Conservation (phyloP, 192 early-diverging fungal genomes). For the Coemansia sp. region DNA sequence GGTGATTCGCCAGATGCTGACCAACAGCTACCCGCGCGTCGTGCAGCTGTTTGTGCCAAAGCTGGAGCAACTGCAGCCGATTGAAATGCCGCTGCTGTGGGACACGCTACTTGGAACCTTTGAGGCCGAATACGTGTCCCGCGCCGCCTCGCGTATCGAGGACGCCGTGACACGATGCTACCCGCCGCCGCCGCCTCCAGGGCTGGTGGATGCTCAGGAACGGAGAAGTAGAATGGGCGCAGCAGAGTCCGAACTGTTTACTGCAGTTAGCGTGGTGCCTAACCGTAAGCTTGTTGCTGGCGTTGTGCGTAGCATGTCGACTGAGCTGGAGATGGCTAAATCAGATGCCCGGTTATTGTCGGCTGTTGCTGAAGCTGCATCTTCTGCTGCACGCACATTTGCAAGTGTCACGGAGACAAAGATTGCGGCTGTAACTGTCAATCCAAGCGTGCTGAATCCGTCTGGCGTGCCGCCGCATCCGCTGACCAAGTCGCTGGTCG, state of each 20-base stretch:
- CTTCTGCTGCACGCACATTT: conserved; percentile 8
- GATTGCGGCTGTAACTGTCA: conserved; percentile 2
- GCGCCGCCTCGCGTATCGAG: conserved; percentile 26
- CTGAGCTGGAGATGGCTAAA: conserved; percentile 40
- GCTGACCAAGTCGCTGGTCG: conserved; percentile 18
- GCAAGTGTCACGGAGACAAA: conserved; percentile 1
- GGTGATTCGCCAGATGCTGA: conserved; percentile 28
- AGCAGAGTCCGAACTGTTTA: conserved; percentile 9
- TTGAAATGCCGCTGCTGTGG: conserved; percentile 22
- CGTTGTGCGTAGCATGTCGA: conserved; percentile 35
- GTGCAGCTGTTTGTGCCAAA: conserved; percentile 34
- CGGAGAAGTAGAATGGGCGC: neutral
- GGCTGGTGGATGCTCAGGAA: conserved; percentile 34
- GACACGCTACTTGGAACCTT: conserved; percentile 20
- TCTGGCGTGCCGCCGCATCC: conserved; percentile 3
- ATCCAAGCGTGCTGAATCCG: conserved; percentile 13
- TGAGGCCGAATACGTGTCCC: conserved; percentile 30
- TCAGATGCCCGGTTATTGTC: conserved; percentile 16
- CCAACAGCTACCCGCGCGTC: conserved; percentile 32
- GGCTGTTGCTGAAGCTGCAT: conserved; percentile 17
- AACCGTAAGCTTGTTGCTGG: conserved; percentile 26
- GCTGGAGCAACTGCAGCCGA: conserved; percentile 24
- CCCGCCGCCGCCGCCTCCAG: conserved; percentile 25
- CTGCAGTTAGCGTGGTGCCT: conserved; percentile 15
- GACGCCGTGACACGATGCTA: conserved; percentile 28